Evolutionary conservation across 805 yeast genomes (phyloP).

Genomic region (Yarrowia deformans): DNA sequence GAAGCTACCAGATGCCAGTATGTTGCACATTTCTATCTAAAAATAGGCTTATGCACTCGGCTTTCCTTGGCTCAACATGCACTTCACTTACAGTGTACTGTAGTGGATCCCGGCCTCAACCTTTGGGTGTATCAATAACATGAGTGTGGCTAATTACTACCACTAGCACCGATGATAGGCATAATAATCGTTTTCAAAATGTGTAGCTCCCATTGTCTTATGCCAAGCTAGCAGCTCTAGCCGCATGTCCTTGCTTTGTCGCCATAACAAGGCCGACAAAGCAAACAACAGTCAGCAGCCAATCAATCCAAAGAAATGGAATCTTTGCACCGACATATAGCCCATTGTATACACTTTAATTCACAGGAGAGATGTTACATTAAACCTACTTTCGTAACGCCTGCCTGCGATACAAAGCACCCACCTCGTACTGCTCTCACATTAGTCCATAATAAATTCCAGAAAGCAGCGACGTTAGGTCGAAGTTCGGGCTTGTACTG

Average conservation of each 20-base stretch:
- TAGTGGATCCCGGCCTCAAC: too few species aligned
- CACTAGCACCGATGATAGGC: too few species aligned
- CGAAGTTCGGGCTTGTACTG: constrained; percentile 6
- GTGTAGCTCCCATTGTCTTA: neutral
- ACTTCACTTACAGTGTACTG: too few species aligned
- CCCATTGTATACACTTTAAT: too few species aligned
- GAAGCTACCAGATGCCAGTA: too few species aligned
- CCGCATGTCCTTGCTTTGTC: neutral
- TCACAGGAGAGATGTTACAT: neutral
- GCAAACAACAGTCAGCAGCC: neutral
- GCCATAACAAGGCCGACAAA: too few species aligned
- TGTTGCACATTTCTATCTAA: too few species aligned
- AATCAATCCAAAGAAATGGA: neutral
- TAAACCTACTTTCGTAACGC: neutral
- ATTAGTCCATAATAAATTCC: neutral
- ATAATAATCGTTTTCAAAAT: too few species aligned
- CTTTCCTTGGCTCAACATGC: too few species aligned
- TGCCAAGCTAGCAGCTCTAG: neutral
- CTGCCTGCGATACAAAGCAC: neutral
- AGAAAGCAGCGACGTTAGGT: neutral
- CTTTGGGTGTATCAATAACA: too few species aligned
- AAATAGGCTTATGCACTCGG: too few species aligned
- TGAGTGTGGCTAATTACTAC: too few species aligned
- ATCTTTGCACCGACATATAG: neutral
- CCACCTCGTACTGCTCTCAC: neutral